Percentiles rank a stretch among this genome's conserved stretches.
Evolutionary conservation across 345 rosid species (phyloP).

Genomic region (Eucalyptus shirleyi): DNA sequence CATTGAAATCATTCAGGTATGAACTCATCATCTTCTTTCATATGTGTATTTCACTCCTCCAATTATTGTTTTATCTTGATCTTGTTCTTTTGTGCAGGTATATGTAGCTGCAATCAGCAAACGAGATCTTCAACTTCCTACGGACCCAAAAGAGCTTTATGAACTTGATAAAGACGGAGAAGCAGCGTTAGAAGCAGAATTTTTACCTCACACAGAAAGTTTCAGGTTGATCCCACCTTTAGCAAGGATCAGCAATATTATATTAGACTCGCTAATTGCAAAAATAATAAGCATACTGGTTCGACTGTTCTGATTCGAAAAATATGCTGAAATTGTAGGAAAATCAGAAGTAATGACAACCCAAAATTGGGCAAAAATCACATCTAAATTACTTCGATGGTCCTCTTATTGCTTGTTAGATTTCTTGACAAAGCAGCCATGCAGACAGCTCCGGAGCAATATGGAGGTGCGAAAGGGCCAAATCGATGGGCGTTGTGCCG

Average conservation of each 20-base stretch:
- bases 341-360: background rate
- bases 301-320: background rate
- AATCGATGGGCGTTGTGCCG: slow-evolving; percentile 49
- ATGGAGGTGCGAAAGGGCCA: background rate
- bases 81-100: slow-evolving; percentile 11
- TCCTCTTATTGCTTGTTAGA: slow-evolving; percentile 10
- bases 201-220: slow-evolving; percentile 28
- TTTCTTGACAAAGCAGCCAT: slow-evolving; percentile 59
- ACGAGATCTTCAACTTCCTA: slow-evolving; percentile 33
- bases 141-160: slow-evolving; percentile 25
- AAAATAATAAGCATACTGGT: background rate
- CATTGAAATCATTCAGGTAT: slow-evolving; percentile 29
- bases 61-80: background rate
- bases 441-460: background rate
- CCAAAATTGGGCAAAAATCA: background rate
- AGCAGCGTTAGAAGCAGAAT: slow-evolving; percentile 16
- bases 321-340: background rate
- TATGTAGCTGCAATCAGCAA: slow-evolving; percentile 39
- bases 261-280: background rate
- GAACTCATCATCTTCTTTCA: background rate
- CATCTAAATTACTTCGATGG: background rate
- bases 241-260: background rate
- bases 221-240: slow-evolving; percentile 15
- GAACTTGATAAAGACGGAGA: slow-evolving; percentile 31
- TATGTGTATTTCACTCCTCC: background rate